Conservation (phyloP, 2,329 filamentous ascomycete genomes). For the Tolypocladium guangdongense region DNA sequence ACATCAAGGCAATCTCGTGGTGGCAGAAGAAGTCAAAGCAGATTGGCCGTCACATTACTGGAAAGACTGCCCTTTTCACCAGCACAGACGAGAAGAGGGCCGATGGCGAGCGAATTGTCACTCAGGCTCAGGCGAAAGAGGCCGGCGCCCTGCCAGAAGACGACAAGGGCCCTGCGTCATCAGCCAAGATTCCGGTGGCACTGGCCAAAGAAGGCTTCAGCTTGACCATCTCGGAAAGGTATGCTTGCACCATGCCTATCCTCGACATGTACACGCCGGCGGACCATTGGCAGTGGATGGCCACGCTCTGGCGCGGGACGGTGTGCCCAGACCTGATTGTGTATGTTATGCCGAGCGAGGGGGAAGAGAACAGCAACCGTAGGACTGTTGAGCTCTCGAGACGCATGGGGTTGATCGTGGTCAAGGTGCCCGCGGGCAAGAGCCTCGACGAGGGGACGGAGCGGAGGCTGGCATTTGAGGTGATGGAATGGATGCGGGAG, state of each 20-base stretch:
- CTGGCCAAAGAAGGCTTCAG: slow-evolving; percentile 71
- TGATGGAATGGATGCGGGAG: slow-evolving; percentile 65
- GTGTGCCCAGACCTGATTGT: slow-evolving; percentile 72
- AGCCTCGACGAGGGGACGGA: slow-evolving; percentile 57
- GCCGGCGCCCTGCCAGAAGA: slow-evolving; percentile 2
- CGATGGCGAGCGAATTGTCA: slow-evolving; percentile 1
- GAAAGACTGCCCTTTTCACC: not conserved
- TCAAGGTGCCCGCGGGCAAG: slow-evolving; percentile 33
- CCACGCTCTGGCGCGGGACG: slow-evolving; percentile 81
- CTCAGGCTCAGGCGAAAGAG: slow-evolving; percentile 1
- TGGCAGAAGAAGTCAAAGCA: slow-evolving; percentile 71
- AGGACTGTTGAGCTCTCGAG: slow-evolving; percentile 46
- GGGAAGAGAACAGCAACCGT: slow-evolving; percentile 22
- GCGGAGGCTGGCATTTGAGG: slow-evolving; percentile 72
- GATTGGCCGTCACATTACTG: slow-evolving; percentile 45
- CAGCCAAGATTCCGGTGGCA: slow-evolving; percentile 50
- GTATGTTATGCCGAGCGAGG: slow-evolving; percentile 40
- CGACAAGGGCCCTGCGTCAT: slow-evolving; percentile 3
- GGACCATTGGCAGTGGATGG: slow-evolving; percentile 98
- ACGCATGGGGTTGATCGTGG: slow-evolving; percentile 41
- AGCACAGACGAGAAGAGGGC: not conserved
- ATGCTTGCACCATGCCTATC: slow-evolving; percentile 63
- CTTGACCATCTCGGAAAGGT: slow-evolving; percentile 65
- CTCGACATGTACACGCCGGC: slow-evolving; percentile 65
- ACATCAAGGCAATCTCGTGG: slow-evolving; percentile 48